Conservation (phyloP, 2,329 filamentous ascomycete species). For the Pyrenochaeta sp. region DNA sequence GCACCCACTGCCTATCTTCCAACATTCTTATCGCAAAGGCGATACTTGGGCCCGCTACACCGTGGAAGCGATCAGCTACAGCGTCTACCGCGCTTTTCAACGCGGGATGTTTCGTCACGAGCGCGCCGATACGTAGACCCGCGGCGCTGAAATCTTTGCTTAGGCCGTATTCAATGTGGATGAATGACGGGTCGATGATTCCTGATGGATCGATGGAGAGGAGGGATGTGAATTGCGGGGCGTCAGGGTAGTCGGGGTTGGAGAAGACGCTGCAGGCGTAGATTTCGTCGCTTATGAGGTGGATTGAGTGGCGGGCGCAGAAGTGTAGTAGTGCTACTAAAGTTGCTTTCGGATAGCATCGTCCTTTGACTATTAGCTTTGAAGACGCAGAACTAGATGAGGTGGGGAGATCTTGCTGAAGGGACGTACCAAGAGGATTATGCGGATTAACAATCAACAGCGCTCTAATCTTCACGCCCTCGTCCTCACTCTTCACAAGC, state of each 20-base stretch:
- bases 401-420: no score
- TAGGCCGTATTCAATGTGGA: slow-evolving; percentile 62
- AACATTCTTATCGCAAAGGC: slow-evolving; percentile 29
- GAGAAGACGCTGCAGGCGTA: slow-evolving; percentile 63
- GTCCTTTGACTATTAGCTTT: no score
- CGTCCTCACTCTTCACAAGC: slow-evolving; percentile 39
- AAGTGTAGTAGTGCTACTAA: slow-evolving; percentile 57
- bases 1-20: slow-evolving; percentile 38
- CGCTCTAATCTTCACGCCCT: slow-evolving; percentile 50
- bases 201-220: slow-evolving; percentile 34
- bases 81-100: slow-evolving; percentile 29
- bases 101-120: slow-evolving; percentile 26
- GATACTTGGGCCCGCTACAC: slow-evolving; percentile 22
- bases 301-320: slow-evolving; percentile 60
- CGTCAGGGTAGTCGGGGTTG: slow-evolving; percentile 9
- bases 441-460: slow-evolving; percentile 62
- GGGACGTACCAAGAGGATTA: slow-evolving; percentile 57
- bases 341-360: slow-evolving; percentile 47
- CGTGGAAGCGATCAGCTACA: slow-evolving; percentile 47
- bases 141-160: slow-evolving; percentile 63
- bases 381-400: no score
- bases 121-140: slow-evolving; percentile 47
- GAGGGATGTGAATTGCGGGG: slow-evolving; percentile 32
- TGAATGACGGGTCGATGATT: slow-evolving; percentile 58
- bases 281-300: slow-evolving; percentile 67